Conservation (phyloP, 169 alveolate genomes). For the Plasmodium blacklocki region DNA sequence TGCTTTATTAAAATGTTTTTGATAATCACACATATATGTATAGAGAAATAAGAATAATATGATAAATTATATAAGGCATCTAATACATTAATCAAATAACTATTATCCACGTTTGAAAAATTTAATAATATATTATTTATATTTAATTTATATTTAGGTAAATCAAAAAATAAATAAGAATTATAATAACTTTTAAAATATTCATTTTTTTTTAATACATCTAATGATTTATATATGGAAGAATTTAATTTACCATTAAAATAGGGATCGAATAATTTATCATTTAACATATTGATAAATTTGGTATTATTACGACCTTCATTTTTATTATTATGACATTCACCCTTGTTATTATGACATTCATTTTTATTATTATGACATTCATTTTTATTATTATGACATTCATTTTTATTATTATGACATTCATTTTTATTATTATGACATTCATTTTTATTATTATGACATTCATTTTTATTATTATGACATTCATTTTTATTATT, state of each 20-base stretch:
- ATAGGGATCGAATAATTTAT: neutral
- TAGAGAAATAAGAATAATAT: conserved; percentile 66
- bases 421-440: neutral
- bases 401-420: neutral
- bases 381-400: neutral
- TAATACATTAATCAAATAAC: conserved; percentile 41
- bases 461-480: neutral
- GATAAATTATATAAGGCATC: conserved; percentile 50
- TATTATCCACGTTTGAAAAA: conserved; percentile 51
- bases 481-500: conserved; percentile 3
- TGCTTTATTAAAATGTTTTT: conserved; percentile 63
- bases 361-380: neutral
- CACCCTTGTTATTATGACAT: no score
- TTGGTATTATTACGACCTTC: neutral
- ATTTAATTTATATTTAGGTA: conserved; percentile 37
- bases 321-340: neutral
- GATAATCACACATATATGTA: conserved; percentile 39
- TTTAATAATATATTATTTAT: conserved; percentile 23
- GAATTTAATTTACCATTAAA: neutral
- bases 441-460: neutral
- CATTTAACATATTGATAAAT: no score
- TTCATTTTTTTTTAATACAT: conserved; percentile 29
- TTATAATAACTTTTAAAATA: conserved; percentile 68
- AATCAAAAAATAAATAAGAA: conserved; percentile 47
- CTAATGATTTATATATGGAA: conserved; percentile 44